Percentiles rank a stretch among this genome's conserved stretches.
These are phyloP conservation scores for Pochonia chlamydosporia DNA, from an alignment of 2,329 filamentous ascomycete species.

Conservation along the genomic window DNA sequence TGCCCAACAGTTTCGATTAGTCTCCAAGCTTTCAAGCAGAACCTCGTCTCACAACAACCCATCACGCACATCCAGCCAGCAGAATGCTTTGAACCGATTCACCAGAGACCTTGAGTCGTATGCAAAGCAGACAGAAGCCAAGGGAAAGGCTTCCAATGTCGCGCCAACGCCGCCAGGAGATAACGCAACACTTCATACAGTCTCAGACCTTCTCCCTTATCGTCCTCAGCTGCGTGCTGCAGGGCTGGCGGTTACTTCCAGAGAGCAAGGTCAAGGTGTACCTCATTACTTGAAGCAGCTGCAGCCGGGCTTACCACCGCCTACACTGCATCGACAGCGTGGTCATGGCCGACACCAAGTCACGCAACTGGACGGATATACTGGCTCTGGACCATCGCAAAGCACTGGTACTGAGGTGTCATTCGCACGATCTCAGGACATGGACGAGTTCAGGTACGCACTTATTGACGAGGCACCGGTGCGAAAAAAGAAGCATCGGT, in stretches of 20 bases:
- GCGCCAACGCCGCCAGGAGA: conserved; percentile 36
- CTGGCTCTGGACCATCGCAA: conserved; percentile 14
- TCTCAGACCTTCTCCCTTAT: conserved; percentile 48
- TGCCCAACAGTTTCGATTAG: conserved; percentile 37
- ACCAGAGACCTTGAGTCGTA: conserved; percentile 23
- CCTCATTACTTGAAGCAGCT: conserved; percentile 12
- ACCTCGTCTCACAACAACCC: conserved; percentile 6
- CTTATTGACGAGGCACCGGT: conserved; percentile 24
- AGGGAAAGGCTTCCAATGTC: conserved; percentile 30
- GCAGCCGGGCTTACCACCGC: conserved; percentile 1
- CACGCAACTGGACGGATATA: conserved; percentile 25
- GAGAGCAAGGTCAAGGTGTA: conserved; percentile 31
- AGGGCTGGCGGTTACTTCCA: conserved; percentile 51
- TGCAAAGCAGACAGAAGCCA: conserved; percentile 27
- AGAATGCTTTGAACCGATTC: conserved; percentile 32
- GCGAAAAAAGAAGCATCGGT: conserved; percentile 14
- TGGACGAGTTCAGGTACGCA: conserved; percentile 27
- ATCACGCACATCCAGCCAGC: conserved; percentile 39
- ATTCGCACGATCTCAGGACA: conserved; percentile 21
- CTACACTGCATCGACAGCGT: not conserved
- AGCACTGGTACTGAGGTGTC: conserved; percentile 25
- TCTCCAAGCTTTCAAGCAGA: conserved; percentile 19
- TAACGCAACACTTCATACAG: conserved; percentile 40
- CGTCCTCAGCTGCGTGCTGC: conserved; percentile 46
- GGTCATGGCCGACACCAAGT: not conserved